These are phyloP conservation scores for Quercus robur DNA, from an alignment of 306 rosid genomes.

Conservation along the genomic window DNA sequence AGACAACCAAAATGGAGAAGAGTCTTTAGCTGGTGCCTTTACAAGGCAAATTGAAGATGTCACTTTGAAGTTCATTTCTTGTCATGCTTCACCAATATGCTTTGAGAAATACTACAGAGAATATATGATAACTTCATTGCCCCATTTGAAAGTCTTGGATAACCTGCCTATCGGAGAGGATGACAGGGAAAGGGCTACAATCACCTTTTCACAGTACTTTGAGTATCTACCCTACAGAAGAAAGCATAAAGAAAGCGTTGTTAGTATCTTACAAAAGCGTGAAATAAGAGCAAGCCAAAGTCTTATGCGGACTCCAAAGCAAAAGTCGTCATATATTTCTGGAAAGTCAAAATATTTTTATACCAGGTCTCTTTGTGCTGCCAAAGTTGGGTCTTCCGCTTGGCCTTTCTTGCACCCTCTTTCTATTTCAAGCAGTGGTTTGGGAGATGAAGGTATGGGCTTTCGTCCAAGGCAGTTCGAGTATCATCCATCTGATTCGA, in stretches of 20 bases:
- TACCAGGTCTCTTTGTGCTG: slow-evolving; percentile 72
- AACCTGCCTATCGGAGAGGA: slow-evolving; percentile 49
- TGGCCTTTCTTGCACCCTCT: slow-evolving; percentile 76
- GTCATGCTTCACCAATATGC: slow-evolving; percentile 81
- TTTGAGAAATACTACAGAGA: slow-evolving; percentile 74
- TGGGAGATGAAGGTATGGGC: slow-evolving; percentile 46
- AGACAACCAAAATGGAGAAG: slow-evolving; percentile 46
- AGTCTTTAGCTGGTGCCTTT: slow-evolving; percentile 26
- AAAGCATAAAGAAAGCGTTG: slow-evolving; percentile 60
- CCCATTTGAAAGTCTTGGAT: slow-evolving; percentile 60
- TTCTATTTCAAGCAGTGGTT: slow-evolving; percentile 41
- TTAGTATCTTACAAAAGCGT: slow-evolving; percentile 60
- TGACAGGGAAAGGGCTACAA: slow-evolving; percentile 62
- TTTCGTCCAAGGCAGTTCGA: slow-evolving; percentile 88
- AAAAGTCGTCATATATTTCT: slow-evolving; percentile 30
- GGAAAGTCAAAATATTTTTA: slow-evolving; percentile 55
- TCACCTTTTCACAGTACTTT: slow-evolving; percentile 49
- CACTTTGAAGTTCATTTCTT: slow-evolving; percentile 48
- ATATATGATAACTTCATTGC: slow-evolving; percentile 72
- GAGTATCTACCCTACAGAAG: slow-evolving; percentile 68
- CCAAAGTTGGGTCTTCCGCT: slow-evolving; percentile 71
- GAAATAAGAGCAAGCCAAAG: slow-evolving; percentile 55
- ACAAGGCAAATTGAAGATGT: slow-evolving; percentile 42
- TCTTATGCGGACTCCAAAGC: slow-evolving; percentile 30
- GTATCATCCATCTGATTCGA: slow-evolving; percentile 75